These are phyloP conservation scores for Coniochaeta sp. DNA, from an alignment of 2,329 filamentous ascomycete genomes.

Conservation along the genomic window DNA sequence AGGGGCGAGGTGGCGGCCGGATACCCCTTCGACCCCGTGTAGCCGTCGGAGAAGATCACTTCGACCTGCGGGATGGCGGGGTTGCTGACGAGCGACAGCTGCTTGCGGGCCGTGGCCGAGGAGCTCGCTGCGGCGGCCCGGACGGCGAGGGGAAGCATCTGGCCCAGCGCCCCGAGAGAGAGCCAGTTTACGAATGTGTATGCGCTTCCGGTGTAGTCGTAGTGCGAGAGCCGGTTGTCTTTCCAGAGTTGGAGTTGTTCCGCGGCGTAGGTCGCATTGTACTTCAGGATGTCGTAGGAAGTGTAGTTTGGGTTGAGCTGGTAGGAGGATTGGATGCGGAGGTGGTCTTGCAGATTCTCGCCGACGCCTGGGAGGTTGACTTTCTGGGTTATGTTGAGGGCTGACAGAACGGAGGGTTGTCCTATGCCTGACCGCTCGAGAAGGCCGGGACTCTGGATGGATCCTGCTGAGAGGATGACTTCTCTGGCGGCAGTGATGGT, in stretches of 20 bases:
- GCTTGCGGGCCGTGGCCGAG: conserved; percentile 26
- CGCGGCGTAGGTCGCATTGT: conserved; percentile 24
- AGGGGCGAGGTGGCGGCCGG: conserved; percentile 19
- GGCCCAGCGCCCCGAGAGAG: conserved; percentile 4
- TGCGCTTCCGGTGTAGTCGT: conserved; percentile 30
- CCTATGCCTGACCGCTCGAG: conserved; percentile 53
- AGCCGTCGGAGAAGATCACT: conserved; percentile 36
- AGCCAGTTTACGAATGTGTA: conserved; percentile 36
- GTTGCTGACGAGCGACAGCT: conserved; percentile 30
- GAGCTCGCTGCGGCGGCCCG: conserved; percentile 18
- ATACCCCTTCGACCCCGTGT: conserved; percentile 31
- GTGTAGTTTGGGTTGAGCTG: conserved; percentile 21
- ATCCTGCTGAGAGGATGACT: conserved; percentile 32
- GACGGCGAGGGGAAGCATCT: conserved; percentile 24
- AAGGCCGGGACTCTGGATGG: conserved; percentile 49
- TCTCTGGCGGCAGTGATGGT: conserved; percentile 18
- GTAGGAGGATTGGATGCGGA: conserved; percentile 12
- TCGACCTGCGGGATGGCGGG: conserved; percentile 31
- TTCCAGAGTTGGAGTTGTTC: conserved; percentile 30
- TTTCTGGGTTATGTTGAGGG: conserved; percentile 38
- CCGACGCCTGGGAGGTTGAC: conserved; percentile 52
- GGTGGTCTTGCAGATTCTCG: conserved; percentile 34
- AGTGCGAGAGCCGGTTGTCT: conserved; percentile 23
- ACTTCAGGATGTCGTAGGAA: conserved; percentile 23
- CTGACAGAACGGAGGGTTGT: conserved; percentile 35